Evolutionary conservation across 78 protist species (phyloP).

Genomic region (Dictyostelium brefeldianum): DNA sequence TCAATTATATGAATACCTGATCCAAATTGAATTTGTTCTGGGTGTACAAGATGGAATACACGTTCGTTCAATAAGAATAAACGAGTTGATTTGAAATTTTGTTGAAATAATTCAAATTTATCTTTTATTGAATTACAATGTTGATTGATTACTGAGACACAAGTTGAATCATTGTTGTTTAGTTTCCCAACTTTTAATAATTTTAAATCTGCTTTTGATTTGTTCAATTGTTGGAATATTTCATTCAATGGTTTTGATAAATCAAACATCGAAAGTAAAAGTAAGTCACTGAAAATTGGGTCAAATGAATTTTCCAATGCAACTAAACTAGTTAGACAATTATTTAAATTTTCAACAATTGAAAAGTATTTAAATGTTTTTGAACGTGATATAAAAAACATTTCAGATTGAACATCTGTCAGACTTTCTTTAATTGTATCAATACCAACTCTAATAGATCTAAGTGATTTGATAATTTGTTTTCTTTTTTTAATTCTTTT

Average conservation of each 20-base stretch:
- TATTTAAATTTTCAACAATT: background rate
- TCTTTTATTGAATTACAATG: conserved; percentile 11
- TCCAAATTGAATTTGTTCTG: conserved; percentile 69
- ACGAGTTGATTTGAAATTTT: background rate
- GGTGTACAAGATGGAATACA: conserved; percentile 13
- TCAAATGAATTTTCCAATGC: conserved; percentile 46
- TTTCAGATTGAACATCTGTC: conserved; percentile 21
- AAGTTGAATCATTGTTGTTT: background rate
- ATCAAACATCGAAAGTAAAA: conserved; percentile 36
- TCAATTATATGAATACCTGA: conserved; percentile 50
- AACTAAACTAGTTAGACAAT: conserved; percentile 19
- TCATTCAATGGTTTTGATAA: background rate
- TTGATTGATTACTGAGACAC: background rate
- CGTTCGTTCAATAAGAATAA: conserved; percentile 16
- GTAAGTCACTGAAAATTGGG: background rate
- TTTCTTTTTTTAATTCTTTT: background rate
- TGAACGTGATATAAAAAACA: conserved; percentile 5
- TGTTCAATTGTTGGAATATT: conserved; percentile 3
- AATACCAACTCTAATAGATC: conserved; percentile 7
- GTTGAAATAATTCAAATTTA: background rate
- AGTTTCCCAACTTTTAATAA: conserved; percentile 2
- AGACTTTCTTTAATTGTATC: conserved; percentile 1
- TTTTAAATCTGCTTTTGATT: background rate
- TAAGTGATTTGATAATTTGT: conserved; percentile 17
- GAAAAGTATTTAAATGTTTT: background rate